These are phyloP conservation scores for Mycena belliarum DNA, from an alignment of 768 basidiomycete genomes.

Conservation along the genomic window DNA sequence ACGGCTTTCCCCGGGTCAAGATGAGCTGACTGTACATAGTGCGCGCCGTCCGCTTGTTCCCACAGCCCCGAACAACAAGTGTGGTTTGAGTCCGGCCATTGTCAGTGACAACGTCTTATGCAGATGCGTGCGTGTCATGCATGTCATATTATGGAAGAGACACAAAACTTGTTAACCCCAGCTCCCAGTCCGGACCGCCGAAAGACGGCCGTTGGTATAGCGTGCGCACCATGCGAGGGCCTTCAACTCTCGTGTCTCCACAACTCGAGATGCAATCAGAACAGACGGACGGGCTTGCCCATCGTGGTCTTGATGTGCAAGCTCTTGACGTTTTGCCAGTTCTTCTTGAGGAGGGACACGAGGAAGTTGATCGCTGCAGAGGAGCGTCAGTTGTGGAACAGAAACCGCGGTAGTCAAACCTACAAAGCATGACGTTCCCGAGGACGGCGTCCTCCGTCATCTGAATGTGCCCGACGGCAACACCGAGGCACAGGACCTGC, in stretches of 20 bases:
- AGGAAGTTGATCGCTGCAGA: slow-evolving; percentile 95
- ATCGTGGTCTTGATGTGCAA: slow-evolving; percentile 98
- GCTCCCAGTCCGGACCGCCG: slow-evolving; percentile 22
- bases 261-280: slow-evolving; percentile 48
- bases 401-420: slow-evolving; percentile 27
- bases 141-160: slow-evolving; percentile 18
- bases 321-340: slow-evolving; percentile 99
- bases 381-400: neutral
- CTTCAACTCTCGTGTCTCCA: slow-evolving; percentile 5
- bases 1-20: no score
- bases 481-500: slow-evolving; percentile 91
- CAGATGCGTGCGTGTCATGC: slow-evolving; percentile 5
- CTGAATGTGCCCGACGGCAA: slow-evolving; percentile 95
- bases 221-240: slow-evolving; percentile 24
- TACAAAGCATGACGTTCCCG: slow-evolving; percentile 96
- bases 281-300: slow-evolving; percentile 69
- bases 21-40: no score
- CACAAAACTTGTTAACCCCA: slow-evolving; percentile 17
- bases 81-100: no score
- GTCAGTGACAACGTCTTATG: no score
- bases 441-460: slow-evolving; percentile 98
- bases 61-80: no score
- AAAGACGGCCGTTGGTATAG: slow-evolving; percentile 23
- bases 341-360: slow-evolving; percentile 98
- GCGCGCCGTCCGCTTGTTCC: no score